phyloP scores from a whole-genome alignment of 2,329 filamentous ascomycete genomes.

The Fusarium sp. region DNA sequence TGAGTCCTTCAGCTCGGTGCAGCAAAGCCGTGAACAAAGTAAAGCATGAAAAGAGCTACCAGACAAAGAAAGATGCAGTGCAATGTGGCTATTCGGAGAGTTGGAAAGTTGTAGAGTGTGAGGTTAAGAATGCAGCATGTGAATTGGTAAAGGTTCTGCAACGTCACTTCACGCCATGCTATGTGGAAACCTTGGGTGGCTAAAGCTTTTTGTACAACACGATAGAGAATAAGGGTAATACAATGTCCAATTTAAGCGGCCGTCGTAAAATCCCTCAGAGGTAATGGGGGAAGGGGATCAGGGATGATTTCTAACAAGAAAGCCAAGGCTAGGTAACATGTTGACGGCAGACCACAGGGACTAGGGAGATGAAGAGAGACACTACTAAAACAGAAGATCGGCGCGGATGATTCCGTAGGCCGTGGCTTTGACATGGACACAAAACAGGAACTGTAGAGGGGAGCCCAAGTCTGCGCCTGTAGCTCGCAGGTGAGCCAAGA shows the following conservation, averaged over 20 bases:
- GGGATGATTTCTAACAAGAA: conserved; percentile 9
- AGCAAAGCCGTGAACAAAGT: too few species aligned
- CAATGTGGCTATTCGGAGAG: too few species aligned
- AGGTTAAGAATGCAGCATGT: neutral
- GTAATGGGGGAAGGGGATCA: neutral
- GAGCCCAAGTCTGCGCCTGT: too few species aligned
- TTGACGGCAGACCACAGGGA: conserved; percentile 6
- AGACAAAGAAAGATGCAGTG: neutral
- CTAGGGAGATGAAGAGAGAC: conserved; percentile 35
- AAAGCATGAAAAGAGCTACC: neutral
- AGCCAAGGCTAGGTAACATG: conserved; percentile 26
- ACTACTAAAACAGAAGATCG: conserved; percentile 30
- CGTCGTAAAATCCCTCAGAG: conserved; percentile 28
- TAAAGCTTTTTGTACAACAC: conserved; percentile 29
- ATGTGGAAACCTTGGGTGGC: conserved; percentile 2
- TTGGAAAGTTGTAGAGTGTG: too few species aligned
- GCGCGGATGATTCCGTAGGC: conserved; percentile 20
- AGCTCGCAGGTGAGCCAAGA: too few species aligned
- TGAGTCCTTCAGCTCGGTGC: neutral
- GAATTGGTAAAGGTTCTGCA: neutral
- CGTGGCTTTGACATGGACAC: neutral
- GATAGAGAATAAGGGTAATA: neutral
- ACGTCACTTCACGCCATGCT: neutral
- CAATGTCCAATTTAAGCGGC: neutral
- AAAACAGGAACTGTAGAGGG: neutral